Evolutionary conservation across 108 stramenopile species (phyloP).

Genomic region (Nannochloropsis gaditana): DNA sequence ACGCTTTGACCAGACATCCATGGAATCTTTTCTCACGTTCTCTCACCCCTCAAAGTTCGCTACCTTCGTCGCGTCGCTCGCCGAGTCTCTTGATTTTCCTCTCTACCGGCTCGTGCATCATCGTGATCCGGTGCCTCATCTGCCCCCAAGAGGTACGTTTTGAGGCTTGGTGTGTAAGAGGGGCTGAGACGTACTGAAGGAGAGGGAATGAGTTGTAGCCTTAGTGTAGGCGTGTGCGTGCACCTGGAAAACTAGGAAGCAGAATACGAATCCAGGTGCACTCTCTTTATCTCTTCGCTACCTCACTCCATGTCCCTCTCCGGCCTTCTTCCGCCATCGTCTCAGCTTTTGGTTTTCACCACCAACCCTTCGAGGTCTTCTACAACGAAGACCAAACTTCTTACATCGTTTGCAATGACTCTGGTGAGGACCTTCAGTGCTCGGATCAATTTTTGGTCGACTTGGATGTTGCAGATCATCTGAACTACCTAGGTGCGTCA

Average conservation of each 20-base stretch:
- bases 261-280: not conserved
- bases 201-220: not conserved
- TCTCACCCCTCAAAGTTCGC: not conserved
- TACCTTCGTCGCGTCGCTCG: not conserved
- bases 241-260: no score
- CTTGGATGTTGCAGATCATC: conserved; percentile 18
- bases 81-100: not conserved
- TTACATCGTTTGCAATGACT: not conserved
- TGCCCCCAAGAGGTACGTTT: not conserved
- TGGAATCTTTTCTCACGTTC: not conserved
- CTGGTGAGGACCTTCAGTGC: conserved; percentile 25
- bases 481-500: not conserved
- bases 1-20: no score
- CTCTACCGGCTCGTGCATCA: conserved; percentile 25
- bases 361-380: conserved; percentile 35
- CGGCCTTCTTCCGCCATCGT: not conserved
- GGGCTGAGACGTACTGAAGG: not conserved
- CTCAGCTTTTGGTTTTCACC: conserved; percentile 27
- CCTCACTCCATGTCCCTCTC: not conserved
- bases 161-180: no score
- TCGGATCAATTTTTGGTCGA: conserved; percentile 24
- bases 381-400: conserved; percentile 13
- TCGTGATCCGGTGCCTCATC: conserved; percentile 36
- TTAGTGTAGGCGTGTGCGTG: no score
- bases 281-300: not conserved